phyloP scores from a whole-genome alignment of 2,329 filamentous ascomycete species.

The Helicocarpus griseus region DNA sequence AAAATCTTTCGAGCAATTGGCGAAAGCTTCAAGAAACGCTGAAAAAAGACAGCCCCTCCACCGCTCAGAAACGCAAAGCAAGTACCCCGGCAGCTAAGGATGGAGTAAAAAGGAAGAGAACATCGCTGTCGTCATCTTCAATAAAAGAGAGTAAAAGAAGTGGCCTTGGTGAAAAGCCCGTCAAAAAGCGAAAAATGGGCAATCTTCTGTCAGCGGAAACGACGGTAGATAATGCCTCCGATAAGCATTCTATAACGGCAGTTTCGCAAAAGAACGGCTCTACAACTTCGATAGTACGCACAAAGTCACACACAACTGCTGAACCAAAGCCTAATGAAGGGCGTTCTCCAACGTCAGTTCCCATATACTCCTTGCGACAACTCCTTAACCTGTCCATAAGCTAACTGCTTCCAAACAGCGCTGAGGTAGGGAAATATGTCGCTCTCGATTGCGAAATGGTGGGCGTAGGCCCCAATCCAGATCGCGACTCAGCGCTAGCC shows the following conservation, averaged over 20 bases:
- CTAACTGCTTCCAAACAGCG: slow-evolving; percentile 30
- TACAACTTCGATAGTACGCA: slow-evolving; percentile 13
- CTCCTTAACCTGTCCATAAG: neutral
- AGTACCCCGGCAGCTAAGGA: slow-evolving; percentile 4
- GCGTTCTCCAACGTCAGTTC: slow-evolving; percentile 36
- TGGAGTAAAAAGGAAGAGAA: slow-evolving; percentile 12
- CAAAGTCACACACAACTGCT: slow-evolving; percentile 7
- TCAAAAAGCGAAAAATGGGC: slow-evolving; percentile 1
- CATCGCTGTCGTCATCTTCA: slow-evolving; percentile 3
- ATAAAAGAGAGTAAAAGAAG: neutral
- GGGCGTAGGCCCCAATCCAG: slow-evolving; percentile 56
- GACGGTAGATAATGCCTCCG: neutral
- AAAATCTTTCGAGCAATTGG: slow-evolving; percentile 41
- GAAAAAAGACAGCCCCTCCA: slow-evolving; percentile 21
- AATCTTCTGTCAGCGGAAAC: neutral
- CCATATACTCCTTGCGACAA: slow-evolving; percentile 9
- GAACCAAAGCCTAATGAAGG: slow-evolving; percentile 53
- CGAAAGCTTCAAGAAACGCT: slow-evolving; percentile 41
- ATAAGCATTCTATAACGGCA: neutral
- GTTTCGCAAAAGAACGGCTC: slow-evolving; percentile 8
- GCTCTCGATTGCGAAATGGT: slow-evolving; percentile 99
- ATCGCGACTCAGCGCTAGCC: slow-evolving; percentile 65
- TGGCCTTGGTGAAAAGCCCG: neutral
- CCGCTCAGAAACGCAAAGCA: slow-evolving; percentile 24
- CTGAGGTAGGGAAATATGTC: slow-evolving; percentile 78